A percentile compares a stretch with the other conserved stretches of the same genome.
Conservation (phyloP, 345 rosid species). For the Brassica juncea region DNA sequence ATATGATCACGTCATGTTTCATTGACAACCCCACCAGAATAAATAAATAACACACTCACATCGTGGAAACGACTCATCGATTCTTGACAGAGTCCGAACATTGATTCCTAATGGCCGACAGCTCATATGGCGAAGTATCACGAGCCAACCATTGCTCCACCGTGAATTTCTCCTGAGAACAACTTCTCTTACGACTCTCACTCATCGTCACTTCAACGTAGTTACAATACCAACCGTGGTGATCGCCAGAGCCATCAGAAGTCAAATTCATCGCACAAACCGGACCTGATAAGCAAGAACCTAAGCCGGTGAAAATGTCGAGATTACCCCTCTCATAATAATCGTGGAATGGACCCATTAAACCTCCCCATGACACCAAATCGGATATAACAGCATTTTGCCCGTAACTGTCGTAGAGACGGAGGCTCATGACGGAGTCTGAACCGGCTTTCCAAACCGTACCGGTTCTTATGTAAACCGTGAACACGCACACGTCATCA, state of each 20-base stretch:
- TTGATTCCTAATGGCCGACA: conserved; percentile 54
- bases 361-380: conserved; percentile 77
- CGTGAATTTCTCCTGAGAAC: conserved; percentile 59
- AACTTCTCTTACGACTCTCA: conserved; percentile 49
- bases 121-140: conserved; percentile 64
- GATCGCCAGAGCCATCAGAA: conserved; percentile 71
- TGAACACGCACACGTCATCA: conserved; percentile 62
- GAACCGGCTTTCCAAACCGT: conserved; percentile 82
- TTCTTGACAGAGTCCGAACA: conserved; percentile 45
- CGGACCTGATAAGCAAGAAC: conserved; percentile 52
- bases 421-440: conserved; percentile 63
- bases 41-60: background rate
- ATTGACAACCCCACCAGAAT: background rate
- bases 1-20: conserved; percentile 1
- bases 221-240: conserved; percentile 89
- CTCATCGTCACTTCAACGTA: conserved; percentile 83
- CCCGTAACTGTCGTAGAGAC: conserved; percentile 55
- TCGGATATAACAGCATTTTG: conserved; percentile 42
- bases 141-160: conserved; percentile 91
- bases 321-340: conserved; percentile 91
- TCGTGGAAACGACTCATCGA: conserved; percentile 16
- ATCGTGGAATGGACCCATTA: conserved; percentile 66
- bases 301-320: conserved; percentile 81
- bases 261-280: conserved; percentile 74
- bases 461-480: conserved; percentile 71